Percentiles rank a stretch among this genome's conserved stretches.
Evolutionary conservation across 768 basidiomycete species (phyloP).

Genomic region (Podaxis pistillaris): DNA sequence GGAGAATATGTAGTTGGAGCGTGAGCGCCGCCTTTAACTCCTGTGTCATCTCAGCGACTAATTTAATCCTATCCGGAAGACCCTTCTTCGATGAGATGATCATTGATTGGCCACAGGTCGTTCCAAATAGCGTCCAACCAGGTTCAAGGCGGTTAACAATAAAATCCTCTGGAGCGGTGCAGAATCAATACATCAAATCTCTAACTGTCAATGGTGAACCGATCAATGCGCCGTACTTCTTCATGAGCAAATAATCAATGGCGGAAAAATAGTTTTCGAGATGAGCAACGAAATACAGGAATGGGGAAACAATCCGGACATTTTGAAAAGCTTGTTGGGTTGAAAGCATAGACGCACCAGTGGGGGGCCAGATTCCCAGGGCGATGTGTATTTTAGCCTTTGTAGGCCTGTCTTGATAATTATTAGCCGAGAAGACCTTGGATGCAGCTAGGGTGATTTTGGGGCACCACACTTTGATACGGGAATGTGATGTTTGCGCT

Average conservation of each 20-base stretch:
- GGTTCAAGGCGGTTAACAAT: conserved; percentile 44
- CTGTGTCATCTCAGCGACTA: not conserved
- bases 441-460: too few species aligned
- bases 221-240: conserved; percentile 43
- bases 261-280: conserved; percentile 59
- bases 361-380: not conserved
- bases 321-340: conserved; percentile 16
- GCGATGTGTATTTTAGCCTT: not conserved
- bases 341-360: not conserved
- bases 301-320: conserved; percentile 32
- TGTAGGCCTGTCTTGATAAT: too few species aligned
- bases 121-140: conserved; percentile 16
- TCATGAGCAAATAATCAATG: conserved; percentile 60
- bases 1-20: conserved; percentile 75
- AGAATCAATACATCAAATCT: conserved; percentile 58
- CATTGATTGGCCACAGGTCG: conserved; percentile 48
- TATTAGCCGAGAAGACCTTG: too few species aligned
- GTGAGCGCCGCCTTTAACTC: conserved; percentile 33
- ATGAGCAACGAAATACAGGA: conserved; percentile 49
- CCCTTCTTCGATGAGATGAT: conserved; percentile 54
- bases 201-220: conserved; percentile 53
- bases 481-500: not conserved
- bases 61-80: conserved; percentile 21
- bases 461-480: too few species aligned
- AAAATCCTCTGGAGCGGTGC: conserved; percentile 52